These are phyloP conservation scores for Fusarium sp. DNA, from an alignment of 2,329 filamentous ascomycete genomes.

Conservation along the genomic window DNA sequence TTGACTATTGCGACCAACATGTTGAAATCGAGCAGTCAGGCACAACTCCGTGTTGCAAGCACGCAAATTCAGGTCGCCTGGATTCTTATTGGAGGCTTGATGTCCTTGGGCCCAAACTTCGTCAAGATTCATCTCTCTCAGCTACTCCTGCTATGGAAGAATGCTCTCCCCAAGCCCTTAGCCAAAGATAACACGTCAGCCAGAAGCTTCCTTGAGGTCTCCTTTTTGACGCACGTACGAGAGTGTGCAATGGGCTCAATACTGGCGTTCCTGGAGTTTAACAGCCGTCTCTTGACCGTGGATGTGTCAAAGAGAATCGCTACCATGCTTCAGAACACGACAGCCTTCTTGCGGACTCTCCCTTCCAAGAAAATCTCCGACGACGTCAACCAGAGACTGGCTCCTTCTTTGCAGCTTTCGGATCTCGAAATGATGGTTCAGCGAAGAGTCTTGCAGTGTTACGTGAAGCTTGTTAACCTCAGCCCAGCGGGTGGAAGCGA, in stretches of 20 bases:
- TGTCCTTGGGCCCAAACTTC: slow-evolving; percentile 97
- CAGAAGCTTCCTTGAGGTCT: slow-evolving; percentile 86
- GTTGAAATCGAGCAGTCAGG: slow-evolving; percentile 90
- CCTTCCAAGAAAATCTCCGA: slow-evolving; percentile 87
- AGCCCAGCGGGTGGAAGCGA: slow-evolving; percentile 88
- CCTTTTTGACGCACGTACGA: slow-evolving; percentile 91
- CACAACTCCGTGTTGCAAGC: slow-evolving; percentile 88
- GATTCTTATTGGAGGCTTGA: slow-evolving; percentile 95
- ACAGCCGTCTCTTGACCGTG: slow-evolving; percentile 88
- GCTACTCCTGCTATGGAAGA: slow-evolving; percentile 94
- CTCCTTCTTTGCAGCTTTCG: slow-evolving; percentile 85
- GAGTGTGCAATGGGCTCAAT: slow-evolving; percentile 95
- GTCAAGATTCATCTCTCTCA: slow-evolving; percentile 98
- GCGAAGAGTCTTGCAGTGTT: slow-evolving; percentile 92
- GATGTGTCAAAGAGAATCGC: slow-evolving; percentile 95
- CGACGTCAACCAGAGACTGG: slow-evolving; percentile 84
- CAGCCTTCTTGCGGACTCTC: slow-evolving; percentile 85
- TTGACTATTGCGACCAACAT: slow-evolving; percentile 91
- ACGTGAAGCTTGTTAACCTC: slow-evolving; percentile 88
- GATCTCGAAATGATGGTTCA: slow-evolving; percentile 95
- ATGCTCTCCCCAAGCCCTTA: slow-evolving; percentile 93
- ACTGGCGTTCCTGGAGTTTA: slow-evolving; percentile 91
- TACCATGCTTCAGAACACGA: slow-evolving; percentile 94
- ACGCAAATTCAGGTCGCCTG: slow-evolving; percentile 98
- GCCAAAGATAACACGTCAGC: slow-evolving; percentile 90